Evolutionary conservation across 257 asterid genomes (phyloP), one percentile per base, ranked within the genome.

Genomic region (Capsicum chinense): DNA sequence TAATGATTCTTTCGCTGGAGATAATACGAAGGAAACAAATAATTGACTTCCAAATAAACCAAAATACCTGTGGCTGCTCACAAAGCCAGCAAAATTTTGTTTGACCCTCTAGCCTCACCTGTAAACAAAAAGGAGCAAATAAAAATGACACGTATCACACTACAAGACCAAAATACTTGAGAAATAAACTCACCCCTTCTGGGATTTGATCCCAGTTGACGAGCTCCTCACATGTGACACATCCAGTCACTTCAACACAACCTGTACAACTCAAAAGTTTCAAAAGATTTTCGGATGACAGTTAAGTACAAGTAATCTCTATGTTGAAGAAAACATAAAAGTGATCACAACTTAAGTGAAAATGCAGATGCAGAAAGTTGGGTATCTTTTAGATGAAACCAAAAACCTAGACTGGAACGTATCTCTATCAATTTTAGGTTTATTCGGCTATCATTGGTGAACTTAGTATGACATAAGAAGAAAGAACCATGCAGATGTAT

Each of bases 81-180:
- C 99, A 96, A 21, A 96, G 98, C 99, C 99, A 96, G 83, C 98
- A 93, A 84, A 91, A 90, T 21, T 93, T 84, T 11, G 99, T 96
- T 88, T 84, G 97, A 52, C 93, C 99, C 92, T 96, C 99, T 60
- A 93, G 79, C 87, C 95, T 87, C 86, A 93, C 95, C 99, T 96
- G 92, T 79, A 85, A 69, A 76, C 47, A 85, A 70, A 70, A 86
- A 84, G 6, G 63, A 42, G 64, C 33, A 16, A 79, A 85, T 73
- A 59, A 15, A 70, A 73, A 56, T 9, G 79, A 81, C 9, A 83
- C n/a, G 59, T 50, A 50, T 6, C 11, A 74, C 56, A 13, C 3
- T 12, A 26, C 62, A 52, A 74, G 16, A 19, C 42, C 5, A 12
- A 48, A 13, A 21, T 21, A 26, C 13, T 52, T 13, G 48, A 52